These are phyloP conservation scores for Rhodosporidiobolus sp. DNA, from an alignment of 768 basidiomycete species.

Conservation along the genomic window DNA sequence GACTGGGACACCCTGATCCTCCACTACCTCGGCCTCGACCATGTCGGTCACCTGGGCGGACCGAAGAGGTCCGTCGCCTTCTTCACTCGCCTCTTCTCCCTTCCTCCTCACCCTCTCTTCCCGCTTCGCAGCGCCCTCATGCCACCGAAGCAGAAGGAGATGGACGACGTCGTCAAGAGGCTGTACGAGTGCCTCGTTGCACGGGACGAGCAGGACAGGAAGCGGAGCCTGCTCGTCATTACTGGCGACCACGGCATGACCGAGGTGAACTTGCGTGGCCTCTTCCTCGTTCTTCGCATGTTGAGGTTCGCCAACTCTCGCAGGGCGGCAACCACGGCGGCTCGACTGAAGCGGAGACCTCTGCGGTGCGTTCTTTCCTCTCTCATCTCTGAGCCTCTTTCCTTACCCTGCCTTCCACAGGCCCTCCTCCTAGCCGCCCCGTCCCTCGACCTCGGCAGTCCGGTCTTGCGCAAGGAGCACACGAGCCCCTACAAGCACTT, in stretches of 20 bases:
- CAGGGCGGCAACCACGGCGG: slow-evolving; percentile 84
- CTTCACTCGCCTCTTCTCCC: not conserved
- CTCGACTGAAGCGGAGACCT: slow-evolving; percentile 76
- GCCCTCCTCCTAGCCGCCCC: slow-evolving; percentile 24
- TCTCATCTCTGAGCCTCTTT: not conserved
- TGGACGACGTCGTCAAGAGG: slow-evolving; percentile 71
- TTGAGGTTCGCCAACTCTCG: not conserved
- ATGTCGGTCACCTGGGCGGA: slow-evolving; percentile 88
- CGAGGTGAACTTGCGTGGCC: slow-evolving; percentile 43
- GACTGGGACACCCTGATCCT: slow-evolving; percentile 71
- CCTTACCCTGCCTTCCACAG: slow-evolving; percentile 45
- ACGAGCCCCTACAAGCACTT: slow-evolving; percentile 21
- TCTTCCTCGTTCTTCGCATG: too few species aligned
- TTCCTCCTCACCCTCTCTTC: not conserved
- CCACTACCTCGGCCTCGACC: slow-evolving; percentile 94
- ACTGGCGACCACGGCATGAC: slow-evolving; percentile 98
- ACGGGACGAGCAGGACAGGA: slow-evolving; percentile 17
- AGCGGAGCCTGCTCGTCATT: slow-evolving; percentile 77
- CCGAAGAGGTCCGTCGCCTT: slow-evolving; percentile 4
- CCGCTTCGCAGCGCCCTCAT: slow-evolving; percentile 70
- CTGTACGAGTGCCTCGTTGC: slow-evolving; percentile 66
- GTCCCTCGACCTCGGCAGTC: accelerated
- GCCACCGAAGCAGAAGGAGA: slow-evolving; percentile 76
- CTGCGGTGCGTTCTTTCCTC: slow-evolving; percentile 73
- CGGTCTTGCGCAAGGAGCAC: not conserved